Conservation (phyloP, 148 eudicot genomes). For the Rhododendron kiyosumense region DNA sequence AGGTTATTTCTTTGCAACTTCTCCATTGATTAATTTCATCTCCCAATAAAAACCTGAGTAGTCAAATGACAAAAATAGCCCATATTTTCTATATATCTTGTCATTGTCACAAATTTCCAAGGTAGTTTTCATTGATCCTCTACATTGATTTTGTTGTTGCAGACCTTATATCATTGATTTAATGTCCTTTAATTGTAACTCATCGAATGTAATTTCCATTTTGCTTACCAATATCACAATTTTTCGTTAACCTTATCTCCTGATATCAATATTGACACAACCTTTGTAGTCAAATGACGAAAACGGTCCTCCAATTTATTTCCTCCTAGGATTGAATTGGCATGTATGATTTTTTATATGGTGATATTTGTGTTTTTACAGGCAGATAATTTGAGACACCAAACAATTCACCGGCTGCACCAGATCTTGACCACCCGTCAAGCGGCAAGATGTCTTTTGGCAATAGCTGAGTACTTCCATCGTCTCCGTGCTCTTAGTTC, state of each 20-base stretch:
- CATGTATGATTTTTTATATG: neutral
- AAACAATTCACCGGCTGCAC: slow-evolving; percentile 62
- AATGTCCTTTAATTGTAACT: neutral
- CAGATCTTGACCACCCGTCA: slow-evolving; percentile 74
- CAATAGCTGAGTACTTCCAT: slow-evolving; percentile 85
- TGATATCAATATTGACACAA: neutral
- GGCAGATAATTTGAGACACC: slow-evolving; percentile 86
- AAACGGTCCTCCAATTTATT: neutral
- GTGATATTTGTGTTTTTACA: slow-evolving; percentile 17
- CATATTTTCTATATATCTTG: neutral
- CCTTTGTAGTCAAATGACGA: neutral
- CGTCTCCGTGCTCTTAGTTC: slow-evolving; percentile 96
- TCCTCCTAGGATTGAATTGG: neutral
- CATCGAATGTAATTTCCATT: too few relatives aligned
- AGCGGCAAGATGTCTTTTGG: slow-evolving; percentile 80
- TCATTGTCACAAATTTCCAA: neutral
- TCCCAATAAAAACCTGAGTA: neutral
- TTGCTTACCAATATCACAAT: neutral
- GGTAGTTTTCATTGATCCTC: neutral
- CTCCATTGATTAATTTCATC: neutral
- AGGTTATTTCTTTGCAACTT: neutral
- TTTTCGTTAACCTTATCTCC: neutral
- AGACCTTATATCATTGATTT: too few relatives aligned
- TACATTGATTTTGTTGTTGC: neutral
- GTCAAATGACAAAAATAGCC: neutral